A percentile compares a stretch with the other conserved stretches of the same genome.
These are phyloP conservation scores for Ophiocordyceps camponoti-leonardi DNA, from an alignment of 2,329 filamentous ascomycete species.

Conservation along the genomic window DNA sequence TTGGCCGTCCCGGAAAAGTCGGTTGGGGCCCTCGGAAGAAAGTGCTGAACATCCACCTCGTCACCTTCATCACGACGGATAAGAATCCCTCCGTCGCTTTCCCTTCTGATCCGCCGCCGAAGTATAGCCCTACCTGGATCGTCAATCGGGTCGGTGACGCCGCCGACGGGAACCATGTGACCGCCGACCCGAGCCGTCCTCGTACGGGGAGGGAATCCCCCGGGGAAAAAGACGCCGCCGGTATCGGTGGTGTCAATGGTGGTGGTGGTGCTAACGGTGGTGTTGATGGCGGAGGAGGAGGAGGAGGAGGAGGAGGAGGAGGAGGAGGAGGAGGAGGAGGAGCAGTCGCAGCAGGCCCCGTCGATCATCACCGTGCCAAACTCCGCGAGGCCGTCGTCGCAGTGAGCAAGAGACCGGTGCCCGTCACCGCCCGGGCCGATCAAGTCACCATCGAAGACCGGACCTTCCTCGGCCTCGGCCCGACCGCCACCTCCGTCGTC, in stretches of 20 bases:
- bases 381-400: background rate
- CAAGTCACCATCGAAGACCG: conserved; percentile 28
- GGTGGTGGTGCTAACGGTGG: background rate
- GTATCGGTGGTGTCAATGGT: background rate
- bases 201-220: no score
- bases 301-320: background rate
- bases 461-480: conserved; percentile 22
- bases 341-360: no score
- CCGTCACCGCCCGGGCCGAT: conserved; percentile 24
- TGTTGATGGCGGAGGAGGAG: background rate
- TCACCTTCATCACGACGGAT: conserved; percentile 31
- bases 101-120: conserved; percentile 18
- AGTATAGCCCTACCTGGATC: conserved; percentile 15
- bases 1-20: background rate
- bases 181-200: background rate
- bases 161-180: background rate
- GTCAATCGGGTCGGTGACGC: background rate
- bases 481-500: conserved; percentile 22
- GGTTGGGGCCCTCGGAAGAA: no score
- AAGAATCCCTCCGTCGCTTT: conserved; percentile 35
- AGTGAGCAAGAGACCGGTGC: conserved; percentile 8
- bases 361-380: background rate
- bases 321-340: no score
- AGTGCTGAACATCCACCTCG: conserved; percentile 10
- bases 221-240: no score